phyloP scores from a whole-genome alignment of 495 filamentous ascomycete genomes.

The Annulohypoxylon stygium region DNA sequence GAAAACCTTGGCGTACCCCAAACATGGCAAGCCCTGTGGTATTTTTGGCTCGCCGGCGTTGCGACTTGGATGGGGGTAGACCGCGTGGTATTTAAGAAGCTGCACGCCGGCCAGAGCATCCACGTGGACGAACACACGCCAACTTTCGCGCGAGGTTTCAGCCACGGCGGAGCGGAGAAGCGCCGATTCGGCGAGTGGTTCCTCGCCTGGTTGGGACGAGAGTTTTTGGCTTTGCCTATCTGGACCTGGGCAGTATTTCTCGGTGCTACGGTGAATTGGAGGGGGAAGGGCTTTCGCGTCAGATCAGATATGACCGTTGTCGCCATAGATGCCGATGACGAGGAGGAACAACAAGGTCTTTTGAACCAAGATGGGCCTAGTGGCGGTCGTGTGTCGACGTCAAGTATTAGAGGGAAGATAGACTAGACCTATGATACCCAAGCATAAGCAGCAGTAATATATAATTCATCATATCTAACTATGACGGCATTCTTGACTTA shows the following conservation, averaged over 20 bases:
- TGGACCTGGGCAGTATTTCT: conserved; percentile 89
- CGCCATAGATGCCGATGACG: conserved; percentile 51
- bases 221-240: conserved; percentile 84
- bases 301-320: conserved; percentile 85
- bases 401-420: conserved; percentile 41
- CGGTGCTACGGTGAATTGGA: conserved; percentile 87
- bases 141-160: conserved; percentile 70
- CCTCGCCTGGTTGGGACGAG: conserved; percentile 85
- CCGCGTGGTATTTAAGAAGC: conserved; percentile 74
- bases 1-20: conserved; percentile 65
- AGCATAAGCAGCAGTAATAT: conserved; percentile 25
- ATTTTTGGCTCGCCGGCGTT: conserved; percentile 76
- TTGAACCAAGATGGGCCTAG: conserved; percentile 17
- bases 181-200: conserved; percentile 78
- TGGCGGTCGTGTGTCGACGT: conserved; percentile 8
- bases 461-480: conserved; percentile 28
- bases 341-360: conserved; percentile 15
- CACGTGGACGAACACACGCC: conserved; percentile 80
- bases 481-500: background rate
- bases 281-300: conserved; percentile 85
- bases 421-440: conserved; percentile 45
- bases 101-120: conserved; percentile 79
- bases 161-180: conserved; percentile 56
- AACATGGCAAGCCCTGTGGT: conserved; percentile 77
- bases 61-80: conserved; percentile 80